A percentile compares a stretch with the other conserved stretches of the same genome.
Conservation (phyloP, 1,284 basidiomycete genomes). For the Melanopsichium pennsylvanicum region DNA sequence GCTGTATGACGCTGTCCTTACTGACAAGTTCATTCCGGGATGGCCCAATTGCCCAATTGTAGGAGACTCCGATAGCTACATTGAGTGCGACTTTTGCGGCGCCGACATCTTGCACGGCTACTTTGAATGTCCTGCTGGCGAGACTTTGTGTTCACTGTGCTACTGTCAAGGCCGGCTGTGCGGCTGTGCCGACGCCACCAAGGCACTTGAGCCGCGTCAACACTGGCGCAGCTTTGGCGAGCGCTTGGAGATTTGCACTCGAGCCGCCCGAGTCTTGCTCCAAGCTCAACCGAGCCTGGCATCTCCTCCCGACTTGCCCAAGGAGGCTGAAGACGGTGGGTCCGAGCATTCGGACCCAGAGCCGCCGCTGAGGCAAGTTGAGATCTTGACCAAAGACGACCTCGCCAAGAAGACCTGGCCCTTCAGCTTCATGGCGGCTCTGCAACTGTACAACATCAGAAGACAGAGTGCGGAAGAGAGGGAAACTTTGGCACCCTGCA, state of each 20-base stretch:
- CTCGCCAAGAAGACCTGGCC: slow-evolving; percentile 25
- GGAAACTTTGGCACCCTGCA: slow-evolving; percentile 21
- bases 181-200: slow-evolving; percentile 14
- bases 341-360: too few relatives aligned
- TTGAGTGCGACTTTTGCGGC: slow-evolving; percentile 49
- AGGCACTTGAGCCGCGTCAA: slow-evolving; percentile 26
- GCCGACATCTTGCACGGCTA: slow-evolving; percentile 35
- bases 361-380: slow-evolving; percentile 1
- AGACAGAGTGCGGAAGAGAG: slow-evolving; percentile 1
- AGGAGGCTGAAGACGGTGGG: slow-evolving; percentile 2
- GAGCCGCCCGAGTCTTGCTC: slow-evolving; percentile 16
- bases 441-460: slow-evolving; percentile 32
- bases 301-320: neutral
- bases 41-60: slow-evolving; percentile 21
- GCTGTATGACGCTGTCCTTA: slow-evolving; percentile 35
- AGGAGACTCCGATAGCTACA: slow-evolving; percentile 27
- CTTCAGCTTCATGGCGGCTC: slow-evolving; percentile 35
- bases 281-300: slow-evolving; percentile 3
- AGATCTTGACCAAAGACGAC: slow-evolving; percentile 13
- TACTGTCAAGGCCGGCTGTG: slow-evolving; percentile 43
- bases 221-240: slow-evolving; percentile 29
- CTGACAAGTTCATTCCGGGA: slow-evolving; percentile 30
- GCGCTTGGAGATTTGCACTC: slow-evolving; percentile 30
- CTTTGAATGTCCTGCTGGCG: slow-evolving; percentile 29
- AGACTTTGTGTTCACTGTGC: slow-evolving; percentile 40